Base-by-base conservation (phyloP, 2,329 filamentous ascomycete species). In the Clathrospora elynae region DNA sequence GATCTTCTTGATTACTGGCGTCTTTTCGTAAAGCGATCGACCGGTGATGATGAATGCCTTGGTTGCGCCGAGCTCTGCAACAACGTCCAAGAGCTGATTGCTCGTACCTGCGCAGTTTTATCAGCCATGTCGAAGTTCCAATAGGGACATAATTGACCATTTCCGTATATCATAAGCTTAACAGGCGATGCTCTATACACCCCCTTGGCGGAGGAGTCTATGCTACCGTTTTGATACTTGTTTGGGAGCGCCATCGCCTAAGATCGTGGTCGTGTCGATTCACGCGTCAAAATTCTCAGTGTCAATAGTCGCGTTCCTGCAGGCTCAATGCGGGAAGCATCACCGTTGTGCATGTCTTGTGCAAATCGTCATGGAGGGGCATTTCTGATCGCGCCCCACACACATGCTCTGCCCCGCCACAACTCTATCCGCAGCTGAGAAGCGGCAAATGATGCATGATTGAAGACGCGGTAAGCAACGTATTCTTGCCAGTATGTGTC, bases 31-130 rank as follows among this genome's bases (percentile, higher is more conserved):
- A 1, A 82, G 71, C 1, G 79, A 81, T 19, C 64, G 68, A 12
- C 78, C 78, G 2, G 79, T 81, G 26, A 82, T 73, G 50, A 82
- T 78, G 60, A 80, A 81, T 1, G 78, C 79, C 61, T 78, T 79
- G 5, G 77, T 64, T 18, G 62, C 59, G 11, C 66, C 65, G 6
- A 70, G 55, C 44, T 70, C 64, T 19, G 44, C 26, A 11, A 70
- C 57, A 4, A 68, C 61, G 39, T 64, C 59, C 32, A 55, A 39
- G 4, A 70, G 46, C 40, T 68, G 63, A 6, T 55, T 61, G 32
- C 63, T 68, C 5, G 64, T 68, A 12, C 66, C 66, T 70, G 10
- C 2, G 6, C 1, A 9, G 13, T 5, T 39, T 5, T n/a, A 6
- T 56, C 4, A 48, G 50, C 38, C 23, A 14, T 10, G 7, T 11